Evolutionary conservation across 2,329 filamentous ascomycete species (phyloP).

Genomic region (Fulvia fulva): DNA sequence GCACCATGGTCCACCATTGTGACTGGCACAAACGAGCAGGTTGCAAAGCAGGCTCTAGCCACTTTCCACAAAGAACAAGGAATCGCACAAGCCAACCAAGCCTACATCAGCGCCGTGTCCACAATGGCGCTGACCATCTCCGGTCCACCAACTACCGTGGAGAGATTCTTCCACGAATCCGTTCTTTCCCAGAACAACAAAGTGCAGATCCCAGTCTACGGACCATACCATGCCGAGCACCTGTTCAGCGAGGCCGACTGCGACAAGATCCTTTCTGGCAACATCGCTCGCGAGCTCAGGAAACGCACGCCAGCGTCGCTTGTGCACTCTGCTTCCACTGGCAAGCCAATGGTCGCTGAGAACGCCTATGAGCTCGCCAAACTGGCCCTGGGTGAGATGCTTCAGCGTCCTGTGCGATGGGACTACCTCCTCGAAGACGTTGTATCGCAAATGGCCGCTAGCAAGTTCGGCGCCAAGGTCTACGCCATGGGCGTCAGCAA

Average conservation of each 20-base stretch:
- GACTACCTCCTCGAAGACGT: slow-evolving; percentile 46
- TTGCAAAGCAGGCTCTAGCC: slow-evolving; percentile 49
- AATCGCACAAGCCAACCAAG: slow-evolving; percentile 49
- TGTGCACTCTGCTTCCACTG: slow-evolving; percentile 46
- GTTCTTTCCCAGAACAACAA: slow-evolving; percentile 49
- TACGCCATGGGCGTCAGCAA: slow-evolving; percentile 51
- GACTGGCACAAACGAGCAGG: slow-evolving; percentile 51
- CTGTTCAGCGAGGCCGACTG: slow-evolving; percentile 51
- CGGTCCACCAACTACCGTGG: slow-evolving; percentile 53
- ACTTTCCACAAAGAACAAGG: slow-evolving; percentile 56
- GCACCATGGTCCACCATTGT: slow-evolving; percentile 66
- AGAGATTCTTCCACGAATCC: slow-evolving; percentile 49
- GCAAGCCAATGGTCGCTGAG: slow-evolving; percentile 44
- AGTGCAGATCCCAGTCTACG: slow-evolving; percentile 53
- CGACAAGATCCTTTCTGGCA: slow-evolving; percentile 46
- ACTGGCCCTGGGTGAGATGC: slow-evolving; percentile 43
- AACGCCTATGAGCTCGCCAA: slow-evolving; percentile 45
- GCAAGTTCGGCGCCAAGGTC: slow-evolving; percentile 42
- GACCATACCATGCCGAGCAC: slow-evolving; percentile 57
- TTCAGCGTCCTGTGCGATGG: slow-evolving; percentile 47
- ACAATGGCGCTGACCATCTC: slow-evolving; percentile 58
- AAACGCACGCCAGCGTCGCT: slow-evolving; percentile 41
- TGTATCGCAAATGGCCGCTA: slow-evolving; percentile 44
- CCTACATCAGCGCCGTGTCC: slow-evolving; percentile 58
- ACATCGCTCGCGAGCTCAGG: slow-evolving; percentile 39